Conservation (phyloP, 345 rosid genomes). For the Anastatica hierochuntica region DNA sequence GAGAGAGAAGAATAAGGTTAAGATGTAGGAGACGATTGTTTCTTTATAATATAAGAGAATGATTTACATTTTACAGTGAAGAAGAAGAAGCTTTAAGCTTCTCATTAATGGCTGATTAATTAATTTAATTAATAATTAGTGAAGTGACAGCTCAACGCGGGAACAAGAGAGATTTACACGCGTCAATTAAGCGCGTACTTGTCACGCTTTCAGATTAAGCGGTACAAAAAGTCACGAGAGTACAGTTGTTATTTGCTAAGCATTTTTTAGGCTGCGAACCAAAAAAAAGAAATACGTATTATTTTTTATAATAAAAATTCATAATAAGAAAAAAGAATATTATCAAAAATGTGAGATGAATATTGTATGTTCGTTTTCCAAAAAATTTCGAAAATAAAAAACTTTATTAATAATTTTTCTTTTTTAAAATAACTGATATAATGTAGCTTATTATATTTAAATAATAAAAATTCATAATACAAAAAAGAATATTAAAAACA, state of each 20-base stretch:
- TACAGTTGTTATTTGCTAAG: background rate
- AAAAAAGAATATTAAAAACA: no score
- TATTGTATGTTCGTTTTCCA: no score
- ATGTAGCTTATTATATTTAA: no score
- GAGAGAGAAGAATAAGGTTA: background rate
- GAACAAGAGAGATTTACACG: slow-evolving; percentile 1
- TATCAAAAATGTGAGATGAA: no score
- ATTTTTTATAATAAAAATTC: no score
- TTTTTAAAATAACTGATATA: no score
- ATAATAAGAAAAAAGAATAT: no score
- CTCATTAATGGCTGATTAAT: background rate
- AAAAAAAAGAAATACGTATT: no score
- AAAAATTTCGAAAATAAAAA: no score
- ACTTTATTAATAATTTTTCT: no score
- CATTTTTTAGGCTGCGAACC: no score
- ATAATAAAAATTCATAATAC: no score
- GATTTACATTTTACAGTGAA: slow-evolving; percentile 7
- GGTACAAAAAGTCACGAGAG: background rate
- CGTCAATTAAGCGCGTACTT: slow-evolving; percentile 12
- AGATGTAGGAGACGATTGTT: background rate
- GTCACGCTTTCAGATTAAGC: background rate
- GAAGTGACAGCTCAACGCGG: slow-evolving; percentile 28
- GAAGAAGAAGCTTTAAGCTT: background rate
- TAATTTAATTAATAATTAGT: background rate
- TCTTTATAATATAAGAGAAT: slow-evolving; percentile 1